These are phyloP conservation scores for Plasmodium billcollinsi DNA, from an alignment of 169 alveolate species.

Conservation along the genomic window DNA sequence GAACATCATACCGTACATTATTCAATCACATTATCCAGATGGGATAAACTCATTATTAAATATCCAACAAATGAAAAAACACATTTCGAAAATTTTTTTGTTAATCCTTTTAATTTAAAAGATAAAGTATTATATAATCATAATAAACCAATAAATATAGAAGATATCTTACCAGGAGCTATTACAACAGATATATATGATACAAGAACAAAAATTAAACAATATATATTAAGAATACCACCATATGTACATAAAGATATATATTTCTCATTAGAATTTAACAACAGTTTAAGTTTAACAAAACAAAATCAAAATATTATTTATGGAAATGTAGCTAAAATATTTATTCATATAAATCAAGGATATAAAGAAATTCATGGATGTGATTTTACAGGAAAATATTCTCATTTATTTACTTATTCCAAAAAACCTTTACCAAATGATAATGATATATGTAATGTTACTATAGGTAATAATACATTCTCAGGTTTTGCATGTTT, in stretches of 20 bases:
- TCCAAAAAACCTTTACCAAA: slow-evolving; percentile 2
- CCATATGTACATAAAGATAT: slow-evolving; percentile 42
- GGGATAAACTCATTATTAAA: slow-evolving; percentile 46
- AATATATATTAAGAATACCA: slow-evolving; percentile 52
- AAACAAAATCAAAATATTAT: background rate
- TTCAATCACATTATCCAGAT: slow-evolving; percentile 3
- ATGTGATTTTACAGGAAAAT: slow-evolving; percentile 68
- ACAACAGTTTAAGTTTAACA: slow-evolving; percentile 1
- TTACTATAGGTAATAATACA: slow-evolving; percentile 21
- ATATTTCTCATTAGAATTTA: slow-evolving; percentile 35
- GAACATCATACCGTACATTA: background rate
- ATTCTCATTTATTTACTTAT: slow-evolving; percentile 22
- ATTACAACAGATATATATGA: slow-evolving; percentile 14
- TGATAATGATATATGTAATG: slow-evolving; percentile 17
- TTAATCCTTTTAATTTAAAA: slow-evolving; percentile 55
- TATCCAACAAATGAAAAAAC: slow-evolving; percentile 54
- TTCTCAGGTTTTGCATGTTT: slow-evolving; percentile 73
- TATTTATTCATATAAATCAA: slow-evolving; percentile 13
- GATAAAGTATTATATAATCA: slow-evolving; percentile 28
- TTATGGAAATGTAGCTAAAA: slow-evolving; percentile 18
- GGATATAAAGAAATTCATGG: slow-evolving; percentile 55
- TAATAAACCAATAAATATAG: slow-evolving; percentile 34
- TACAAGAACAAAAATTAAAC: slow-evolving; percentile 19
- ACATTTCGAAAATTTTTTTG: background rate
- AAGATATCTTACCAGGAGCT: slow-evolving; percentile 49